phyloP scores from a whole-genome alignment of 176 grass and related monocot genomes.

The Chrysopogon serrulatus region DNA sequence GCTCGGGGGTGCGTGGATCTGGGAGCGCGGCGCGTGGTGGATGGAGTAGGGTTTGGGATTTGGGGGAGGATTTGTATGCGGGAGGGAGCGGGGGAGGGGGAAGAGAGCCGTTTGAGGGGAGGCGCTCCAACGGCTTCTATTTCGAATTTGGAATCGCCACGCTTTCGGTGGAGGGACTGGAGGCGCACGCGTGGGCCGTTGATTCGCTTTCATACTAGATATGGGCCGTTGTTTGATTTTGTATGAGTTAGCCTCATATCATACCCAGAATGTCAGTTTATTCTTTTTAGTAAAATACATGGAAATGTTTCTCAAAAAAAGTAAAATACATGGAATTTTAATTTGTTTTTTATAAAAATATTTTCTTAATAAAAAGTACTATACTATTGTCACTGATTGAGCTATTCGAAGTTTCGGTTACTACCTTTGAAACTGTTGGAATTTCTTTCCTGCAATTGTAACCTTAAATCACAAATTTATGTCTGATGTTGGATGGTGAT shows the following conservation, averaged over 20 bases:
- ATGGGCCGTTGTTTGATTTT: not conserved
- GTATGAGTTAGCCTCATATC: not conserved
- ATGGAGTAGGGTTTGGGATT: slow-evolving; percentile 2
- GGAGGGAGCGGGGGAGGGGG: not conserved
- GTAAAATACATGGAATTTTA: no score
- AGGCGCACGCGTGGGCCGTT: not conserved
- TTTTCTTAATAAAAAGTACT: no score
- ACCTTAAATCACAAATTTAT: no score
- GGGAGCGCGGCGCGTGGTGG: not conserved
- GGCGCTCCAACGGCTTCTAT: slow-evolving; percentile 28
- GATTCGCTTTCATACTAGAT: not conserved
- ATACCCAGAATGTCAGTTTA: no score
- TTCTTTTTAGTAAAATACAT: no score
- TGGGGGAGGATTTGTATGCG: slow-evolving; percentile 26
- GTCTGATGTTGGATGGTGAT: no score
- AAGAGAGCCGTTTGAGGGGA: slow-evolving; percentile 35
- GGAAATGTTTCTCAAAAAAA: no score
- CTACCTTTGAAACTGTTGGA: no score
- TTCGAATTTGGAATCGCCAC: slow-evolving; percentile 36
- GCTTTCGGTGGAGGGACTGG: not conserved
- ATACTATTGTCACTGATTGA: no score
- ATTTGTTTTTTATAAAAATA: no score
- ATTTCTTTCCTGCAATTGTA: no score
- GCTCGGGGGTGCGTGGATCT: not conserved
- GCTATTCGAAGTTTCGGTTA: no score